Base-by-base conservation (phyloP, 257 asterid genomes). In the Jaltomata sinuosa region DNA sequence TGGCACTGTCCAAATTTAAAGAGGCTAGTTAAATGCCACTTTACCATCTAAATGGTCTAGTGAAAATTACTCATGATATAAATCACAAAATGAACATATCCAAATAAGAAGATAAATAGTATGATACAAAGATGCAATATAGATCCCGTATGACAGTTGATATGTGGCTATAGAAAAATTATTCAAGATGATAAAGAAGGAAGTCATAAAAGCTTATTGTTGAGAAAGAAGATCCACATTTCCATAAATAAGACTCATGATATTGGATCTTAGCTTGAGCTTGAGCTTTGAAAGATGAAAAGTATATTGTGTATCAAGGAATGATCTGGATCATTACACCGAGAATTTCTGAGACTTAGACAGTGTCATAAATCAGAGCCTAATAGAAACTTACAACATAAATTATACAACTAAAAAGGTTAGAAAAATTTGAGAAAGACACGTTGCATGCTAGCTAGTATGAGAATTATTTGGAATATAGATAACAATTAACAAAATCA, bases 291-390 rank as follows among this genome's bases (percentile, higher is more conserved):
- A 87, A 83, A 96, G 97, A 84, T 89, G 97, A 86, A 91, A 93
- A 62, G 95, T 85, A 83, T 94, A 94, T 79, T 96, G 99, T 49
- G 99, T 96, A 82, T 96, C 98, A 27, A 96, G 98, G 90, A 94
- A 92, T 65, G 99, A 96, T 91, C 99, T 94, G 97, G 92, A 87
- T 67, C 84, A 88, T 54, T 71, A 85, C 76, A 76, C 16, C 45
- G 54, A 74, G 59, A 74, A 0, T n/a, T 74, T 74, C 16, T 14
- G 0, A 74, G 34, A 45, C 81, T 45, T 25, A 18, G 22, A 65
- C 45, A 47, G 25, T 47, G 18, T 47, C 81, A 16, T 47, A 76
- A 34, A 47, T 76, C 81, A 76, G 81, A 76, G 27, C 42, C 42
- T 49, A 76, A 76, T 25, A 47, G 4, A 47, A 47, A 47, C 61